A percentile compares a stretch with the other conserved stretches of the same genome.
phyloP scores from a whole-genome alignment of 306 rosid genomes.

The Ammopiptanthus mongolicus region DNA sequence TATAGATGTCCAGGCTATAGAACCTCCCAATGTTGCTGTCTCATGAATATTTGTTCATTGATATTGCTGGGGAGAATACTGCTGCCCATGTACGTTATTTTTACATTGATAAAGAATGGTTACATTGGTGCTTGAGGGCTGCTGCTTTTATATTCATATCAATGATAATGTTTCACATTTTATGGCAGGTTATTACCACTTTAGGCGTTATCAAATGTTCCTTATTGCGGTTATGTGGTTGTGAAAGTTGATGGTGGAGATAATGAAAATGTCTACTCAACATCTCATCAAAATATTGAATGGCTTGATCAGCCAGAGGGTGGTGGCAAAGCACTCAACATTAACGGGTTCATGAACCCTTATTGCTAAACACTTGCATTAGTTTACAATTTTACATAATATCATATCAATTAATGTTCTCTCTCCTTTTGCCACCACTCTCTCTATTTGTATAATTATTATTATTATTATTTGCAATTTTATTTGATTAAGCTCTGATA shows the following conservation, averaged over 20 bases:
- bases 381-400: not conserved
- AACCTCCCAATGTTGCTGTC: too few relatives aligned
- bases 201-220: constrained; percentile 77
- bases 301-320: constrained; percentile 86
- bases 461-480: not conserved
- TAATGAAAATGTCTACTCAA: constrained; percentile 39
- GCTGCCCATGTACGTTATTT: constrained; percentile 82
- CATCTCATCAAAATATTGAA: constrained; percentile 48
- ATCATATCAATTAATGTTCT: not conserved
- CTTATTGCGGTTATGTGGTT: constrained; percentile 74
- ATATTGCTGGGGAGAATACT: constrained; percentile 92
- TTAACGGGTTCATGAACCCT: constrained; percentile 55
- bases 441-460: too few relatives aligned
- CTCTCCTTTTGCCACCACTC: not conserved
- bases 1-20: not conserved
- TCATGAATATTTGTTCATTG: too few relatives aligned
- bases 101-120: constrained; percentile 21
- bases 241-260: constrained; percentile 73
- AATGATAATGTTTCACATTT: constrained; percentile 19
- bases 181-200: constrained; percentile 72
- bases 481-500: not conserved
- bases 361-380: not conserved
- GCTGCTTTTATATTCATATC: constrained; percentile 12
- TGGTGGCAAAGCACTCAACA: constrained; percentile 91
- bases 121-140: constrained; percentile 1